Evolutionary conservation across 148 eudicot genomes (phyloP).

Genomic region (Arctostaphylos glauca): DNA sequence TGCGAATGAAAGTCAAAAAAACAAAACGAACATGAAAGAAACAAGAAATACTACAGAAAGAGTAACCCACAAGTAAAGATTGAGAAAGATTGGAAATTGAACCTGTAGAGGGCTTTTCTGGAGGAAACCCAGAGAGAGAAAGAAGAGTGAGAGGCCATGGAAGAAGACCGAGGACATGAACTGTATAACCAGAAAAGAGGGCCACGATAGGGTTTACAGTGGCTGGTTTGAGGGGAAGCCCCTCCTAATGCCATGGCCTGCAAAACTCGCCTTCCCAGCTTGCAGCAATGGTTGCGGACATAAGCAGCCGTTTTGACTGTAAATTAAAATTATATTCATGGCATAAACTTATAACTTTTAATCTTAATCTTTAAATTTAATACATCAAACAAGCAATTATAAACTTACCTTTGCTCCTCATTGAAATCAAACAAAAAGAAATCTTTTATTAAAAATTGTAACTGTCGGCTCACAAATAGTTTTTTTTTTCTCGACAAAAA

Average conservation of each 20-base stretch:
- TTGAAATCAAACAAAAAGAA: no score
- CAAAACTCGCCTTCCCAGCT: conserved; percentile 37
- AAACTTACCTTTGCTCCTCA: no score
- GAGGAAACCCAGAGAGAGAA: conserved; percentile 23
- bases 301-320: conserved; percentile 54
- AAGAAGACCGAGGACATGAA: conserved; percentile 20
- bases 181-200: conserved; percentile 42
- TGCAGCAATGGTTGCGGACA: conserved; percentile 29
- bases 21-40: background rate
- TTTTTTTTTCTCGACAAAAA: no score
- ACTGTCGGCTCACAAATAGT: no score
- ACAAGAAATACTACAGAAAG: background rate
- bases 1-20: background rate
- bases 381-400: no score
- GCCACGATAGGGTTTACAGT: conserved; percentile 39
- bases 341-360: no score
- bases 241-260: conserved; percentile 50
- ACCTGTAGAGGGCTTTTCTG: conserved; percentile 33
- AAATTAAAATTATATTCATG: no score
- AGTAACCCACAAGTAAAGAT: background rate
- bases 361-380: no score
- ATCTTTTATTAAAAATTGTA: no score
- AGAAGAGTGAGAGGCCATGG: conserved; percentile 15
- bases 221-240: conserved; percentile 34
- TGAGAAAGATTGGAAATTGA: background rate